phyloP scores from a whole-genome alignment of 768 basidiomycete species.

The Jaapia argillacea region DNA sequence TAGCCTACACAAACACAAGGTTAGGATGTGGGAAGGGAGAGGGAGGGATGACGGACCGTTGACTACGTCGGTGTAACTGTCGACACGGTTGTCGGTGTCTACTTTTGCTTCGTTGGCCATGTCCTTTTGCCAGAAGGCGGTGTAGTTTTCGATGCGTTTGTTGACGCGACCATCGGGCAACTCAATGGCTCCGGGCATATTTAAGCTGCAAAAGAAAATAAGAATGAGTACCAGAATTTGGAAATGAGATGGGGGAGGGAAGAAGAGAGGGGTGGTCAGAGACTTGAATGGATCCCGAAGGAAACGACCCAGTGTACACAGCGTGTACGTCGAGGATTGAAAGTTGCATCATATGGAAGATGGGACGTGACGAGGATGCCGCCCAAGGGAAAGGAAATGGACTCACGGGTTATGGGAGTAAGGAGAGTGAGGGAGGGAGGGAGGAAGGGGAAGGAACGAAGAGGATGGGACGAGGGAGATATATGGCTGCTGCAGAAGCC shows the following conservation, averaged over 20 bases:
- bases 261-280: slow-evolving; percentile 14
- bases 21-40: not conserved
- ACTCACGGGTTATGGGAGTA: no score
- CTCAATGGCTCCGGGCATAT: slow-evolving; percentile 10
- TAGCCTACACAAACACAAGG: slow-evolving; percentile 49
- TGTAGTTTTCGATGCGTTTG: slow-evolving; percentile 75
- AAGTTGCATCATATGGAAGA: slow-evolving; percentile 21
- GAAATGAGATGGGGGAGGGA: no score
- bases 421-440: no score
- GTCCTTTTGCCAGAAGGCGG: slow-evolving; percentile 88
- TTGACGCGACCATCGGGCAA: slow-evolving; percentile 24
- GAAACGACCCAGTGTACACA: slow-evolving; percentile 19
- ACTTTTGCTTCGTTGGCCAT: slow-evolving; percentile 50
- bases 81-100: slow-evolving; percentile 65
- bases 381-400: no score
- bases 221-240: no score
- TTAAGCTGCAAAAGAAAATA: not conserved
- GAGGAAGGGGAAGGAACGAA: no score
- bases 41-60: slow-evolving; percentile 50
- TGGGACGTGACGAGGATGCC: no score
- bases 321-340: slow-evolving; percentile 17
- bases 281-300: slow-evolving; percentile 33
- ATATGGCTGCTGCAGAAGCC: no score
- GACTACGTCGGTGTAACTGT: slow-evolving; percentile 86
- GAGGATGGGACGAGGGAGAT: no score